Base-by-base conservation (phyloP, 1,139 yeast genomes). In the Taphrina communis region DNA sequence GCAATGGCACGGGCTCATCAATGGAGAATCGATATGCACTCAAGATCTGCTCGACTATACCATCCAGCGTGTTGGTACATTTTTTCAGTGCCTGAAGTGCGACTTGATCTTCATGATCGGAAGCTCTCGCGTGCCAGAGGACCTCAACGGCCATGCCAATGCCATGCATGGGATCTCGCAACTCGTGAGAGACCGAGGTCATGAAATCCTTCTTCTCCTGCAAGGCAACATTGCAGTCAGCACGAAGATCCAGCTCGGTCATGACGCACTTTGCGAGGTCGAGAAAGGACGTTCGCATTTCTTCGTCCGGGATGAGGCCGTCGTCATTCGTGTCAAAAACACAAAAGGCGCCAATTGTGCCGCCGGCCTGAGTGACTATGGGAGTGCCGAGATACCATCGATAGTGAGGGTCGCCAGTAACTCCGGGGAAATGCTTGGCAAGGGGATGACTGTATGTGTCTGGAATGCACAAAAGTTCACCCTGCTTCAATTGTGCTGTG, bases 141-240 rank as follows among this genome's bases (percentile, higher is more conserved):
- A 66, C 42, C 8, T 38, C 60, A 1, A 41, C 36, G 11, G 50
- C 36, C 60, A 56, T 56, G 36, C 60, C 38, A 17, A 56, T 56
- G n/a, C 69, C 69, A 21, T 60, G 66, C 61, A 66, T 17, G 11
- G 69, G 69, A n/a, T 50, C 52, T 9, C 69, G 69, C 31, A 66
- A 36, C 36, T 66, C 69, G 55, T 66, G 69, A 4, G 56, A 44
- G 50, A 66, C 44, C 17, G 56, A 65, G 4, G 69, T 65, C 35
- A 66, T 17, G 35, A 66, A 66, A 44, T 21, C 35, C 25, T 41
- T 50, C 44, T 62, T 55, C n/a, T 39, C 59, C 59, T 44, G 50
- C 31, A 51, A 41, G 4, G 59, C 59, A 14, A 62, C 66, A 9
- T 51, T 41, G 12, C 57, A 35, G 38, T 62, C 66, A 12, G 59